These are phyloP conservation scores for Penicillium diatomitis DNA, from an alignment of 495 filamentous ascomycete genomes.

Conservation along the genomic window DNA sequence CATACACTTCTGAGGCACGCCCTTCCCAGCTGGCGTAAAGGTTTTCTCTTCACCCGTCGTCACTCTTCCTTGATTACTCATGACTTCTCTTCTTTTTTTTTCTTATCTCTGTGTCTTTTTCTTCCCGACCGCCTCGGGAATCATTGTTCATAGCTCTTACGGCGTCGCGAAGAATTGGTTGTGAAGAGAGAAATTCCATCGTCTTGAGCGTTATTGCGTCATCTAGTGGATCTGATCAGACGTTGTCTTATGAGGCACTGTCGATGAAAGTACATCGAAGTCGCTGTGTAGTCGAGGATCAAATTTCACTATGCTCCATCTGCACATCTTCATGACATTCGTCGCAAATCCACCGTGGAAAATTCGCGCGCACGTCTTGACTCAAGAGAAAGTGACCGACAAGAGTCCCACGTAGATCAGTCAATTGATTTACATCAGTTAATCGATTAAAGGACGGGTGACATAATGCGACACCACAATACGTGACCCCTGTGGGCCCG, in stretches of 20 bases:
- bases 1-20: slow-evolving; percentile 5
- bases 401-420: no score
- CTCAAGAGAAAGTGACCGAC: no score
- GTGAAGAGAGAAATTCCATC: slow-evolving; percentile 16
- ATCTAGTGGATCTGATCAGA: neutral
- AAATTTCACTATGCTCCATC: no score
- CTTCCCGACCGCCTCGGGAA: neutral
- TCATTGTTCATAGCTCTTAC: slow-evolving; percentile 21
- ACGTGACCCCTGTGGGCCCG: neutral
- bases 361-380: no score
- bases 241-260: neutral
- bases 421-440: no score
- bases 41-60: neutral
- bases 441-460: no score
- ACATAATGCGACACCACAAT: neutral
- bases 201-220: slow-evolving; percentile 5
- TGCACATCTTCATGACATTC: no score
- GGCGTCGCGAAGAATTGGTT: slow-evolving; percentile 22
- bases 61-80: neutral
- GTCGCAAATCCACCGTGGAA: no score
- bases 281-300: no score
- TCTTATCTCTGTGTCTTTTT: slow-evolving; percentile 5
- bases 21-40: slow-evolving; percentile 12
- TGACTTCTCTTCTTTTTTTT: slow-evolving; percentile 3
- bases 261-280: neutral